Evolutionary conservation across 2,329 filamentous ascomycete species (phyloP).

Genomic region (Neofusicoccum ribis): DNA sequence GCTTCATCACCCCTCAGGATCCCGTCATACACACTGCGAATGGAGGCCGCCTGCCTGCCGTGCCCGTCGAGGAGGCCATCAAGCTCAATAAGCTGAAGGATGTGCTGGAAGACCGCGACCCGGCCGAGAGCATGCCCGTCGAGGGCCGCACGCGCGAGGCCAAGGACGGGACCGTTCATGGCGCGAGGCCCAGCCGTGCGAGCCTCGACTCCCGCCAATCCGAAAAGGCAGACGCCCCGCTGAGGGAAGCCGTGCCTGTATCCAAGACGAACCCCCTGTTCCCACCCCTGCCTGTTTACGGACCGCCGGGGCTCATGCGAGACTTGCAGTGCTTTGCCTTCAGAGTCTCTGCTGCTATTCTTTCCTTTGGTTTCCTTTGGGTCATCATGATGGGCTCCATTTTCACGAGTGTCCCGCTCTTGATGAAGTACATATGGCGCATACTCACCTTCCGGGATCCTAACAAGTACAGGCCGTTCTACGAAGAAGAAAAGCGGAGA

Average conservation of each 20-base stretch:
- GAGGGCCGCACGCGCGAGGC: conserved; percentile 37
- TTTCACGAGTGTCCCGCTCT: conserved; percentile 63
- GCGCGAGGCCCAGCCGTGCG: conserved; percentile 29
- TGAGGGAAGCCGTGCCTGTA: conserved; percentile 54
- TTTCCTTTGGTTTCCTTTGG: conserved; percentile 75
- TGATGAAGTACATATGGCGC: conserved; percentile 52
- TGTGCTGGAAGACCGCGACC: conserved; percentile 44
- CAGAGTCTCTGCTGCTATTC: conserved; percentile 66
- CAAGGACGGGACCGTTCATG: conserved; percentile 45
- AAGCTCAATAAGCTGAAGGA: conserved; percentile 67
- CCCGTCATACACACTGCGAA: conserved; percentile 69
- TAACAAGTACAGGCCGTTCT: conserved; percentile 64
- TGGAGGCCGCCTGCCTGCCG: conserved; percentile 65
- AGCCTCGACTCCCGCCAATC: conserved; percentile 36
- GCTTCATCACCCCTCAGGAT: conserved; percentile 66
- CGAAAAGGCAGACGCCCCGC: conserved; percentile 48
- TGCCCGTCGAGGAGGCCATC: conserved; percentile 69
- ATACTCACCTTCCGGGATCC: conserved; percentile 62
- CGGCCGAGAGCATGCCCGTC: conserved; percentile 31
- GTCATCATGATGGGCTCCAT: conserved; percentile 74
- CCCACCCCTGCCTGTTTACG: conserved; percentile 79
- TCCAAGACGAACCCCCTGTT: conserved; percentile 79
- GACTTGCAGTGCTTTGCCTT: conserved; percentile 67
- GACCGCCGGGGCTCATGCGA: conserved; percentile 67
- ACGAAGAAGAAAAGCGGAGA: conserved; percentile 68